phyloP scores from a whole-genome alignment of 345 rosid genomes.

The Mercurialis annua region DNA sequence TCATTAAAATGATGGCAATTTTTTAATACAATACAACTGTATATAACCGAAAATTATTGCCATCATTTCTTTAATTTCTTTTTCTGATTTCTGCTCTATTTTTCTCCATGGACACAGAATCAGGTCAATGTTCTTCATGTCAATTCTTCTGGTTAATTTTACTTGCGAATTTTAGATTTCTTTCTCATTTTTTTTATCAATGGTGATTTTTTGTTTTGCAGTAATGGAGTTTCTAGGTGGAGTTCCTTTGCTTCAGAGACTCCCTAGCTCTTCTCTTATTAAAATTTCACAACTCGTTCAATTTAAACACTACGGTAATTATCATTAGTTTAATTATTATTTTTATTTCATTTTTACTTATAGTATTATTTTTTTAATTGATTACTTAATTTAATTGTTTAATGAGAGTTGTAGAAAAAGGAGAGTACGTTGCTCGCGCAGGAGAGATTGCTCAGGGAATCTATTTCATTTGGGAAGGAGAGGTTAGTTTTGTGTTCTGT shows the following conservation, averaged over 20 bases:
- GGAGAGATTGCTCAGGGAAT: slow-evolving; percentile 79
- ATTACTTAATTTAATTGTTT: background rate
- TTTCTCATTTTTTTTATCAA: no score
- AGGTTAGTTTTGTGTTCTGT: slow-evolving; percentile 44
- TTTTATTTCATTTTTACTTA: background rate
- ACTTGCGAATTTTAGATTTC: background rate
- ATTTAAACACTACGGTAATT: slow-evolving; percentile 52
- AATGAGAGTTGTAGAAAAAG: slow-evolving; percentile 46
- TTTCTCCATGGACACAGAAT: slow-evolving; percentile 38
- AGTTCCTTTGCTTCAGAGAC: slow-evolving; percentile 68
- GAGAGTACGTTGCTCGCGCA: slow-evolving; percentile 64
- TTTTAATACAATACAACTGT: no score
- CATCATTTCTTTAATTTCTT: no score
- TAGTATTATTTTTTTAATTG: background rate
- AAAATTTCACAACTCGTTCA: slow-evolving; percentile 50
- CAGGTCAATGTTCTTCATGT: slow-evolving; percentile 25
- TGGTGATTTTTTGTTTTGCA: slow-evolving; percentile 32
- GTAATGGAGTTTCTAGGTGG: slow-evolving; percentile 68
- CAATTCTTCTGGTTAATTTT: background rate
- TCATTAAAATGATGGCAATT: no score
- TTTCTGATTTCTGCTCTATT: no score
- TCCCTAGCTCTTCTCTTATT: slow-evolving; percentile 65
- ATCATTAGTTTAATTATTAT: background rate
- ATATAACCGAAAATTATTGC: no score
- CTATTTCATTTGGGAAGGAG: slow-evolving; percentile 84